Evolutionary conservation across 2,329 filamentous ascomycete genomes (phyloP).

Genomic region (Phialophora chinensis): DNA sequence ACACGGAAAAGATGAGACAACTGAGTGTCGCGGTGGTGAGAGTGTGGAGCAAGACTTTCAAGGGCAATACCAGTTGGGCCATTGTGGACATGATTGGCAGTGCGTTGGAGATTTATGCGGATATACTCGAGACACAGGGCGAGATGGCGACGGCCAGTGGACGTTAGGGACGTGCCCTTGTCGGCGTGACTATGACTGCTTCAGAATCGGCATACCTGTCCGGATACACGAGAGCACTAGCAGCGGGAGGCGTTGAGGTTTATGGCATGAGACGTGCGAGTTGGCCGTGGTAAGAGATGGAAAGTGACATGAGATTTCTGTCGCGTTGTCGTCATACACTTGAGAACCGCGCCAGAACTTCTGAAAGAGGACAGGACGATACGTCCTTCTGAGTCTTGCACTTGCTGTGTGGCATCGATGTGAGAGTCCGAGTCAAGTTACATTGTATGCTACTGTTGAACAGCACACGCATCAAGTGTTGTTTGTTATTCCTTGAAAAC

Average conservation of each 20-base stretch:
- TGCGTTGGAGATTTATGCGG: slow-evolving; percentile 55
- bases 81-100: slow-evolving; percentile 56
- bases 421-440: too few species aligned
- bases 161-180: slow-evolving; percentile 11
- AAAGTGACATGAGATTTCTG: background rate
- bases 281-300: background rate
- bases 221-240: background rate
- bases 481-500: too few species aligned
- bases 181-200: background rate
- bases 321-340: too few species aligned
- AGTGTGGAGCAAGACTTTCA: slow-evolving; percentile 57
- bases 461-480: too few species aligned
- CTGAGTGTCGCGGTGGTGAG: slow-evolving; percentile 57
- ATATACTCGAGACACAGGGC: slow-evolving; percentile 47
- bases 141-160: slow-evolving; percentile 24
- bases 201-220: background rate
- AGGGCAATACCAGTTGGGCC: slow-evolving; percentile 57
- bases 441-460: too few species aligned
- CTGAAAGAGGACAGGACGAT: too few species aligned
- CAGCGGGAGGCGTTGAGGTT: background rate
- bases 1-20: slow-evolving; percentile 52
- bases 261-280: background rate
- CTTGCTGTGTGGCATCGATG: too few species aligned
- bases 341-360: too few species aligned
- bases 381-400: too few species aligned